These are phyloP conservation scores for Phoma sp. DNA, from an alignment of 2,329 filamentous ascomycete species.

Conservation along the genomic window DNA sequence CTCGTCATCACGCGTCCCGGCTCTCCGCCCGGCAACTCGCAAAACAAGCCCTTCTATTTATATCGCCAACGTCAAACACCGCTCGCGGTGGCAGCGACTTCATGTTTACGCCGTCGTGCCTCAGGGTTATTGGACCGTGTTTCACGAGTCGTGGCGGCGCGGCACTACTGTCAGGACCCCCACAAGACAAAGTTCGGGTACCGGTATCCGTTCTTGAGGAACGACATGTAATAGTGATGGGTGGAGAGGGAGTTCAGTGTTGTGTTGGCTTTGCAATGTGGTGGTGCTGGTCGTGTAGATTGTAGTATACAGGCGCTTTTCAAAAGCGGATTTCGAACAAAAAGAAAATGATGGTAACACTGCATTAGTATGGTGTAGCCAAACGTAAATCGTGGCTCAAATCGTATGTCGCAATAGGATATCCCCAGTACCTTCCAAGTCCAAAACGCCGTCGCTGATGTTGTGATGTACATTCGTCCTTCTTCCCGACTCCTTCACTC, in stretches of 20 bases:
- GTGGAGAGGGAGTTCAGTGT: no score
- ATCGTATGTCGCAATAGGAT: no score
- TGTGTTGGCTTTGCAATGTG: background rate
- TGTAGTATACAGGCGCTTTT: background rate
- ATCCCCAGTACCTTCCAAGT: background rate
- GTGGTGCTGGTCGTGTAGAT: background rate
- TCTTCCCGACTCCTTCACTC: background rate
- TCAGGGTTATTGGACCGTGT: conserved; percentile 1
- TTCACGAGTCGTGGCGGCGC: conserved; percentile 1
- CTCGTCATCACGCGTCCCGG: conserved; percentile 14
- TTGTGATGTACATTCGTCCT: background rate
- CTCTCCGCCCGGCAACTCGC: conserved; percentile 4
- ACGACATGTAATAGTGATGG: no score
- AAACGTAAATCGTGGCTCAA: no score
- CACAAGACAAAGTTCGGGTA: background rate
- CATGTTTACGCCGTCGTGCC: background rate
- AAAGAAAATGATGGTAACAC: background rate
- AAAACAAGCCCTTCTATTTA: background rate
- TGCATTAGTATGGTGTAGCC: background rate
- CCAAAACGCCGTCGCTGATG: conserved; percentile 14
- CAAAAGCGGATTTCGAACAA: background rate
- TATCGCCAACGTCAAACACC: conserved; percentile 11
- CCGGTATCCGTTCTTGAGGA: no score
- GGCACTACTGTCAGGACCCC: conserved; percentile 9
- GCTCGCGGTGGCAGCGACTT: background rate